A percentile compares a stretch with the other conserved stretches of the same genome.
Evolutionary conservation across 1,139 yeast species (phyloP).

Genomic region (Hansenula lynferdii): DNA sequence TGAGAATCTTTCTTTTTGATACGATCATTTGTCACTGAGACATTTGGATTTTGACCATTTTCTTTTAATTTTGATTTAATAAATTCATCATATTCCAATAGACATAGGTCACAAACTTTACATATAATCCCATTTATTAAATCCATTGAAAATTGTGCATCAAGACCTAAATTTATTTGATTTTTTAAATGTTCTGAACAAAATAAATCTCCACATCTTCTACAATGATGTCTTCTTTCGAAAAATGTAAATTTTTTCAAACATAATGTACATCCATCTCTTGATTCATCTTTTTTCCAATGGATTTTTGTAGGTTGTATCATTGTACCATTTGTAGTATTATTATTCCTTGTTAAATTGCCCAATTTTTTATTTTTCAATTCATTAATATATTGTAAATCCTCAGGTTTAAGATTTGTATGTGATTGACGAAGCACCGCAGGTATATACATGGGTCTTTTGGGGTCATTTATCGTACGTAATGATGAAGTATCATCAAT

Average conservation of each 20-base stretch:
- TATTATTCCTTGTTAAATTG: too few relatives aligned
- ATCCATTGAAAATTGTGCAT: constrained; percentile 67
- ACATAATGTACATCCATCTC: constrained; percentile 69
- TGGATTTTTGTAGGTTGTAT: constrained; percentile 65
- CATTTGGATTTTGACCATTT: too few relatives aligned
- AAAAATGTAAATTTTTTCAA: constrained; percentile 60
- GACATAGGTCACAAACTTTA: constrained; percentile 77
- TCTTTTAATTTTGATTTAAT: constrained; percentile 33
- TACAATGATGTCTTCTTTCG: constrained; percentile 90
- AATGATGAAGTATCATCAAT: constrained; percentile 12
- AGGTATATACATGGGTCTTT: constrained; percentile 84
- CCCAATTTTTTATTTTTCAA: constrained; percentile 16
- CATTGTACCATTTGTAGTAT: too few relatives aligned
- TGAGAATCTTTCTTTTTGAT: too few relatives aligned
- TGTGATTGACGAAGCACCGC: constrained; percentile 71
- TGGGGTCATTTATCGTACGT: constrained; percentile 63
- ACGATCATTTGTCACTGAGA: too few relatives aligned
- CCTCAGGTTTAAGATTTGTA: constrained; percentile 34
- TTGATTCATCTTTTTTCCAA: constrained; percentile 73
- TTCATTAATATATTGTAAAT: constrained; percentile 22
- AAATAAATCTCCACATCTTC: constrained; percentile 89
- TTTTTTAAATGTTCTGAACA: constrained; percentile 61
- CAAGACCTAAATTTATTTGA: constrained; percentile 50
- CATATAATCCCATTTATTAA: constrained; percentile 52
- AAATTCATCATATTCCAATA: constrained; percentile 56